phyloP scores from a whole-genome alignment of 2,329 filamentous ascomycete species.

The Amphichorda felina region DNA sequence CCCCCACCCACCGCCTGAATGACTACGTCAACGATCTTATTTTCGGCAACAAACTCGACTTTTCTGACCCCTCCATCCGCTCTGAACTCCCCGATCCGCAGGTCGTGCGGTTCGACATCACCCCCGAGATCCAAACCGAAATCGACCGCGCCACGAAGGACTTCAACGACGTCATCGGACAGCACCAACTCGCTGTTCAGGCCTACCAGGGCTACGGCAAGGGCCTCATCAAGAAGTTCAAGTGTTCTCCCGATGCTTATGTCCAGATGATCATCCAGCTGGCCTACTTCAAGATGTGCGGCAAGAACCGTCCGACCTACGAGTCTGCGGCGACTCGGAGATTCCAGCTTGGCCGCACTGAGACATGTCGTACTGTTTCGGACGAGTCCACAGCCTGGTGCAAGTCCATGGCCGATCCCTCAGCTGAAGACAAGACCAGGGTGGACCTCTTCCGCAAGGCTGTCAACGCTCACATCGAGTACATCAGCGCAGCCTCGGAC shows the following conservation, averaged over 20 bases:
- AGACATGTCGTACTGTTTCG: conserved; percentile 86
- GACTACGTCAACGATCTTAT: conserved; percentile 89
- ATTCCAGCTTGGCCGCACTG: conserved; percentile 92
- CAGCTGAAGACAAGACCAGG: conserved; percentile 49
- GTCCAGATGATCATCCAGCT: conserved; percentile 98
- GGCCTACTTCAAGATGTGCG: conserved; percentile 98
- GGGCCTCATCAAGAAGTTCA: conserved; percentile 98
- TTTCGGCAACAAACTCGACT: conserved; percentile 88
- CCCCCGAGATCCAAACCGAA: conserved; percentile 59
- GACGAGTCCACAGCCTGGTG: conserved; percentile 90
- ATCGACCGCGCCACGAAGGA: conserved; percentile 69
- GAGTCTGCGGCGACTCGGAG: conserved; percentile 90
- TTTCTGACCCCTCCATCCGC: conserved; percentile 65
- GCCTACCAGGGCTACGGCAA: conserved; percentile 97
- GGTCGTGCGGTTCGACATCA: conserved; percentile 67
- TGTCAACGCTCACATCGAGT: conserved; percentile 72
- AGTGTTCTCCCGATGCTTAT: conserved; percentile 93
- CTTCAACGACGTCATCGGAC: conserved; percentile 69
- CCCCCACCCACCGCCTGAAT: conserved; percentile 91
- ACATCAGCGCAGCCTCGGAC: conserved; percentile 80
- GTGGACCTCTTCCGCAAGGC: conserved; percentile 73
- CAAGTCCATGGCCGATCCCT: conserved; percentile 66
- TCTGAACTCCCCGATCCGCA: conserved; percentile 75
- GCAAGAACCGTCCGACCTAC: conserved; percentile 94
- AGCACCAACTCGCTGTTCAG: conserved; percentile 87